A percentile compares a stretch with the other conserved stretches of the same genome.
phyloP scores from a whole-genome alignment of 805 yeast species.

The Starmera pachycereana region DNA sequence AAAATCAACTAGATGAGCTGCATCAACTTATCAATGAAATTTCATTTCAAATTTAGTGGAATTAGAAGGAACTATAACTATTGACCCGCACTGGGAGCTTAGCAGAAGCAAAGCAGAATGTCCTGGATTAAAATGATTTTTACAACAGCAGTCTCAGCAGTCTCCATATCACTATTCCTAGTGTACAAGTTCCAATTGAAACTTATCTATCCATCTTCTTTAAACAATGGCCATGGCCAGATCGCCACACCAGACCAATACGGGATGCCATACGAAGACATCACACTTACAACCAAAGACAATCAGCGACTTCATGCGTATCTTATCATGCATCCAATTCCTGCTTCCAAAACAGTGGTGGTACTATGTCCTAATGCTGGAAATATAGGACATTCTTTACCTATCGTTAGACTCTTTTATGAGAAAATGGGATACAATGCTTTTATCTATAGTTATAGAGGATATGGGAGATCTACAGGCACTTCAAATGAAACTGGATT shows the following conservation, averaged over 20 bases:
- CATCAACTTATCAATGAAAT: not conserved
- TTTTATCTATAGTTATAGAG: slow-evolving; percentile 79
- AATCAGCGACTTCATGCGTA: slow-evolving; percentile 59
- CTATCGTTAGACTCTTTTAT: slow-evolving; percentile 65
- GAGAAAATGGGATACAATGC: slow-evolving; percentile 60
- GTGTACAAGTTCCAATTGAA: slow-evolving; percentile 52
- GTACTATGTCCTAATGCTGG: slow-evolving; percentile 92
- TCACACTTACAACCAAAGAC: slow-evolving; percentile 55
- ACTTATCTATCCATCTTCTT: slow-evolving; percentile 74
- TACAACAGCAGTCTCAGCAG: slow-evolving; percentile 33
- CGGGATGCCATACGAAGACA: slow-evolving; percentile 55
- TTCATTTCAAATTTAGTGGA: not conserved
- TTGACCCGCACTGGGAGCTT: not conserved
- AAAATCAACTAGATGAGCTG: not conserved
- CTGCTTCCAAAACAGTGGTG: slow-evolving; percentile 50
- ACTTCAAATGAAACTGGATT: slow-evolving; percentile 66
- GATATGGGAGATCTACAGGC: slow-evolving; percentile 81
- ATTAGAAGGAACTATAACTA: not conserved
- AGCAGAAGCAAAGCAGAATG: not conserved
- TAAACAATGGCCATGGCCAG: slow-evolving; percentile 58
- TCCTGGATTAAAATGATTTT: slow-evolving; percentile 23
- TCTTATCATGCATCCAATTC: slow-evolving; percentile 40
- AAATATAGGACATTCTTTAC: slow-evolving; percentile 84
- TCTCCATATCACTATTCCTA: slow-evolving; percentile 36
- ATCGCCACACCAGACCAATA: slow-evolving; percentile 73